Evolutionary conservation across 805 yeast genomes (phyloP).

Genomic region (Metschnikowia picachoensis): DNA sequence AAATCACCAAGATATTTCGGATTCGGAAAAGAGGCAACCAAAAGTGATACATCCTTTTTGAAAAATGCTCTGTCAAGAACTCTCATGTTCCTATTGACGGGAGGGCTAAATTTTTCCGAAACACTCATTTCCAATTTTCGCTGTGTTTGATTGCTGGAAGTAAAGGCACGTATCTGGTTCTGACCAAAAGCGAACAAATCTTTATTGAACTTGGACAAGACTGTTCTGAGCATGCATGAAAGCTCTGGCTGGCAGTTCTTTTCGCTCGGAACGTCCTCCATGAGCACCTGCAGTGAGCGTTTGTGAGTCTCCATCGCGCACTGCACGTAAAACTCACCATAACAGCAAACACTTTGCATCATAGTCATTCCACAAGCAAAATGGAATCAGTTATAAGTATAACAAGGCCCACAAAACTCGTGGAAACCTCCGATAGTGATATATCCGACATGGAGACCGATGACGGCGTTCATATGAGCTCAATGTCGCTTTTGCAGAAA

Average conservation of each 20-base stretch:
- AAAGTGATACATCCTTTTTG: constrained; percentile 49
- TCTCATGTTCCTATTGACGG: constrained; percentile 62
- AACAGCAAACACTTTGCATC: neutral
- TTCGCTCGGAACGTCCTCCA: neutral
- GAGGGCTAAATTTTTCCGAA: constrained; percentile 49
- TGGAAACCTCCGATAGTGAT: constrained; percentile 16
- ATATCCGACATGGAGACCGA: no score
- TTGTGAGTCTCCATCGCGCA: constrained; percentile 12
- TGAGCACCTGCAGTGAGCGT: neutral
- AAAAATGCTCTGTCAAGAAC: constrained; percentile 66
- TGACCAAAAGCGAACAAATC: no score
- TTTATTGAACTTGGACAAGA: no score
- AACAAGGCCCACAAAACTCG: constrained; percentile 24
- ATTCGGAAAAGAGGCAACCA: constrained; percentile 68
- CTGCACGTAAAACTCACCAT: constrained; percentile 5
- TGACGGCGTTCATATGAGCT: no score
- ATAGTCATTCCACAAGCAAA: neutral
- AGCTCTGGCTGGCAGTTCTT: neutral
- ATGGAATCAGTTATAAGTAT: constrained; percentile 32
- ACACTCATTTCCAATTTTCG: constrained; percentile 24
- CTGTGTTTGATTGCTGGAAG: constrained; percentile 20
- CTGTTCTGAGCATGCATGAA: neutral
- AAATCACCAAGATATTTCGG: constrained; percentile 59
- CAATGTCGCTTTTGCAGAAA: neutral
- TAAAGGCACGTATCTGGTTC: constrained; percentile 10